Evolutionary conservation across 2,329 filamentous ascomycete genomes (phyloP).

Genomic region (Leptographium wingfieldii): DNA sequence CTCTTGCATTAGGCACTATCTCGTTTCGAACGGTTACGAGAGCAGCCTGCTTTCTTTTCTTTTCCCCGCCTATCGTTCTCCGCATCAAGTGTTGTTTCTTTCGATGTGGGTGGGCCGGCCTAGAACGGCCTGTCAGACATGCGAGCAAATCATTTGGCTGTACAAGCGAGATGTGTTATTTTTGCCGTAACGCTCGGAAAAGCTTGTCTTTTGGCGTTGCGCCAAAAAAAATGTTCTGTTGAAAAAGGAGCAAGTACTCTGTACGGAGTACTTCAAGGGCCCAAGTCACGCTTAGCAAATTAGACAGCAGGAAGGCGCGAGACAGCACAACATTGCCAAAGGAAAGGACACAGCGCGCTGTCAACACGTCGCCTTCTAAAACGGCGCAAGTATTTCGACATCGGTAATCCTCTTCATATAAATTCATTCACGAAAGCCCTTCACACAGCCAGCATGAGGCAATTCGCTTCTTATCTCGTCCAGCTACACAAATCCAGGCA

Average conservation of each 20-base stretch:
- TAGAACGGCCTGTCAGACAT: not conserved
- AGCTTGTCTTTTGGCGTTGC: not conserved
- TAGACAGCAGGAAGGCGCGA: not conserved
- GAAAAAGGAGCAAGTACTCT: not conserved
- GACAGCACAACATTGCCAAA: not conserved
- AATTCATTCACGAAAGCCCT: not conserved
- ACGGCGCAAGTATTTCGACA: not conserved
- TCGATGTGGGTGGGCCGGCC: not conserved
- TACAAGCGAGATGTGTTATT: not conserved
- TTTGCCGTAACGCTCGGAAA: not conserved
- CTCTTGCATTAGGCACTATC: no score
- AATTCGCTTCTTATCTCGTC: not conserved
- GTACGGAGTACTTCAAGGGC: no score
- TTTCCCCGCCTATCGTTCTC: not conserved
- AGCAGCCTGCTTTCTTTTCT: not conserved
- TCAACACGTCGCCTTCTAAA: not conserved
- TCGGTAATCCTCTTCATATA: not conserved
- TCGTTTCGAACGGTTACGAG: no score
- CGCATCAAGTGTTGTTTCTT: not conserved
- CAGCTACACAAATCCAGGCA: not conserved
- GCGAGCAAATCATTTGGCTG: not conserved
- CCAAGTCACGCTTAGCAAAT: no score
- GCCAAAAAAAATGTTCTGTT: not conserved
- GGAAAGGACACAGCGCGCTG: not conserved
- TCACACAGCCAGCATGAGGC: not conserved